Conservation (phyloP, 2,329 filamentous ascomycete species). For the Ceratocystis cacaofunesta region DNA sequence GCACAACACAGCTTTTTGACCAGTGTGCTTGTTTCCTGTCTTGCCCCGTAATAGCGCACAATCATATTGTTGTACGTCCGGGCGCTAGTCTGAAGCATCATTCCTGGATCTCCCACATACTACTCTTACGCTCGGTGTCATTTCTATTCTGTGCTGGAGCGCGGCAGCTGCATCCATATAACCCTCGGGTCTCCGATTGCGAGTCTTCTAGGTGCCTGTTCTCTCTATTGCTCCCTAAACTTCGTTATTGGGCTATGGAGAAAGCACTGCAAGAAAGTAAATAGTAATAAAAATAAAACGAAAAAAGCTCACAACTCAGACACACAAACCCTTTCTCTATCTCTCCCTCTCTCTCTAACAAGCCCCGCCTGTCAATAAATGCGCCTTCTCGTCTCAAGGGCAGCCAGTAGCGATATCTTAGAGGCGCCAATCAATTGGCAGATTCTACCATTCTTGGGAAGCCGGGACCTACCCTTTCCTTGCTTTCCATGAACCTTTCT, state of each 20-base stretch:
- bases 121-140: background rate
- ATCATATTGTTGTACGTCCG: background rate
- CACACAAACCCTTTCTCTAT: background rate
- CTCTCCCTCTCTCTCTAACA: background rate
- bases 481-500: background rate
- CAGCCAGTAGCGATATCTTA: background rate
- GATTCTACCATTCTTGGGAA: background rate
- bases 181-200: background rate
- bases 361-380: background rate
- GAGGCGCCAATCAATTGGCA: background rate
- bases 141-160: background rate
- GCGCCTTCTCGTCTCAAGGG: background rate
- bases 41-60: background rate
- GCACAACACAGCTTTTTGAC: background rate
- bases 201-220: background rate
- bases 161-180: background rate
- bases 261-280: background rate
- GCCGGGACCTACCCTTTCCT: background rate
- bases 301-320: background rate
- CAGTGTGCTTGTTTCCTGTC: background rate
- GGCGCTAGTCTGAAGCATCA: constrained; percentile 1
- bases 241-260: background rate
- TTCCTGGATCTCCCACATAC: background rate
- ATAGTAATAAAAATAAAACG: no score
- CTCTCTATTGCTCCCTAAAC: background rate